phyloP scores from a whole-genome alignment of 2,329 filamentous ascomycete genomes.

The Ophiocordyceps camponoti-floridani region DNA sequence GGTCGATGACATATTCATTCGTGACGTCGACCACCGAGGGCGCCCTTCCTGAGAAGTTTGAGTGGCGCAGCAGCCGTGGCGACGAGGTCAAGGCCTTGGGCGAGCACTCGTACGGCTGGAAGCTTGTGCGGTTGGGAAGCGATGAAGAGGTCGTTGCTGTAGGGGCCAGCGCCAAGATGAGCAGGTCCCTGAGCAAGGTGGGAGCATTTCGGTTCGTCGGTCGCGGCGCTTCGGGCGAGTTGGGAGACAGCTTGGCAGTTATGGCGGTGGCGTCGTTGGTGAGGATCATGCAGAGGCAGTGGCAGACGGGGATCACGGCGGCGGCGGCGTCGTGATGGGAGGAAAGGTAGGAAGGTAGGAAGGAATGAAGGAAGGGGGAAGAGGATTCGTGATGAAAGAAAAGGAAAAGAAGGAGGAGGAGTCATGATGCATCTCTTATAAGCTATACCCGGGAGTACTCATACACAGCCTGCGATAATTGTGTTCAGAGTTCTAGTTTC shows the following conservation, averaged over 20 bases:
- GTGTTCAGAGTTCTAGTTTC: too few species aligned
- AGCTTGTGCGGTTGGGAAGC: constrained; percentile 13
- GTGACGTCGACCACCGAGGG: constrained; percentile 11
- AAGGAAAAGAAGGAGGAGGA: too few species aligned
- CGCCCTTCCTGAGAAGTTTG: constrained; percentile 17
- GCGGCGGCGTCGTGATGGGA: neutral
- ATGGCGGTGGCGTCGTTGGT: constrained; percentile 21
- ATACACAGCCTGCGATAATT: too few species aligned
- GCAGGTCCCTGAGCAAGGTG: constrained; percentile 9
- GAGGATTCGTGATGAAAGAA: too few species aligned
- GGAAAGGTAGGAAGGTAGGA: too few species aligned
- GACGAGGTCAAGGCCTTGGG: constrained; percentile 15
- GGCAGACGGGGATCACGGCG: constrained; percentile 1
- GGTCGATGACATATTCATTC: constrained; percentile 7
- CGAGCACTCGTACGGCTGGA: constrained; percentile 17
- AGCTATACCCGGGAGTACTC: too few species aligned
- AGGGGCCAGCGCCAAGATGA: constrained; percentile 8
- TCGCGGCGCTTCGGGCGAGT: constrained; percentile 16
- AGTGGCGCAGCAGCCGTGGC: constrained; percentile 23
- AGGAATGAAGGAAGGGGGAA: too few species aligned
- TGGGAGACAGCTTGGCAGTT: constrained; percentile 23
- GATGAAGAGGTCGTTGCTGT: constrained; percentile 24
- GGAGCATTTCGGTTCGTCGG: constrained; percentile 21
- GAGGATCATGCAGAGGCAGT: constrained; percentile 3
- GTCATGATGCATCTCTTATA: too few species aligned